Conservation (phyloP, 108 stramenopile species). For the Cyclotella distinguenda region DNA sequence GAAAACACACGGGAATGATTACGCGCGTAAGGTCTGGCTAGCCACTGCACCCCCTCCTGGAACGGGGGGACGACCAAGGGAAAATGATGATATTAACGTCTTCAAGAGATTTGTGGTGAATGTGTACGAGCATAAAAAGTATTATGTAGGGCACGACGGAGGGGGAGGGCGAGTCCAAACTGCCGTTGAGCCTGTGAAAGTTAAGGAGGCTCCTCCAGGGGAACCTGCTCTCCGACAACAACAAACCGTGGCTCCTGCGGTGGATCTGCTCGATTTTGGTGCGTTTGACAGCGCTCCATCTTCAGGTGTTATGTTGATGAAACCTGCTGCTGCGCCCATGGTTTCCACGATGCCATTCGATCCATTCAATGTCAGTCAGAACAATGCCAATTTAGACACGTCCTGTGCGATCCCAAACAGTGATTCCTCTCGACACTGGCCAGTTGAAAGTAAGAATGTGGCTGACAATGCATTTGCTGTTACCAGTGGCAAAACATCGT, state of each 20-base stretch:
- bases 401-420: too few relatives aligned
- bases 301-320: neutral
- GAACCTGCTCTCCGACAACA: constrained; percentile 26
- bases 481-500: neutral
- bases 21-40: constrained; percentile 74
- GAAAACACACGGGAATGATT: constrained; percentile 70
- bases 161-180: neutral
- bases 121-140: constrained; percentile 73
- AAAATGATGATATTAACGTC: constrained; percentile 67
- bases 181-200: too few relatives aligned
- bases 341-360: constrained; percentile 25
- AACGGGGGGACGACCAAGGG: constrained; percentile 62
- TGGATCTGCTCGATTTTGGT: constrained; percentile 65
- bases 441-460: neutral
- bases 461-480: constrained; percentile 14
- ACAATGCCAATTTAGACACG: too few relatives aligned
- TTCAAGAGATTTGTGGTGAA: constrained; percentile 85
- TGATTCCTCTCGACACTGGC: too few relatives aligned
- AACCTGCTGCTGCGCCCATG: constrained; percentile 11
- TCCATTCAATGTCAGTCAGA: constrained; percentile 24
- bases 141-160: constrained; percentile 54
- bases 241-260: constrained; percentile 35
- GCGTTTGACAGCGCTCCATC: constrained; percentile 27
- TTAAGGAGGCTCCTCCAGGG: constrained; percentile 8
- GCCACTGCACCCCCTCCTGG: constrained; percentile 78